phyloP scores from a whole-genome alignment of 2,329 filamentous ascomycete genomes.

The Mollisiaceae sp. region DNA sequence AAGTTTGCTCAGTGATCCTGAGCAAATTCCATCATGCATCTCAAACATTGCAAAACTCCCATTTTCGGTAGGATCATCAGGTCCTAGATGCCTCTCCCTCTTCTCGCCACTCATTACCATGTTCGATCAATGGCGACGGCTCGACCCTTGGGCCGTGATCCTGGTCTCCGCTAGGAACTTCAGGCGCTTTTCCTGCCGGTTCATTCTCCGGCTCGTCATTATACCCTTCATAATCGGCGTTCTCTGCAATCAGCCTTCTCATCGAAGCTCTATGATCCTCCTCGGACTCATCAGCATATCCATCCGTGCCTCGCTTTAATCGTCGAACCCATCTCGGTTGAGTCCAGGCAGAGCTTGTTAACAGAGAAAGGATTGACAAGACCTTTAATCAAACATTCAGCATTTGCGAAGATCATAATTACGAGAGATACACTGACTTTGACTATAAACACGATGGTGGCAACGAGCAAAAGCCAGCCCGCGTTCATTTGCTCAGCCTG shows the following conservation, averaged over 20 bases:
- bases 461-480: slow-evolving; percentile 60
- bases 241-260: slow-evolving; percentile 37
- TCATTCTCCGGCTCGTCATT: slow-evolving; percentile 31
- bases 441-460: slow-evolving; percentile 57
- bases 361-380: slow-evolving; percentile 34
- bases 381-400: slow-evolving; percentile 26
- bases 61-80: background rate
- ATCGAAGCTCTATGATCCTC: slow-evolving; percentile 33
- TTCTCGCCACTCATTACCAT: slow-evolving; percentile 34
- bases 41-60: background rate
- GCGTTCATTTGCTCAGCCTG: slow-evolving; percentile 57
- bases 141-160: slow-evolving; percentile 34
- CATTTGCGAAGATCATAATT: background rate
- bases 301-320: slow-evolving; percentile 26
- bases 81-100: slow-evolving; percentile 14
- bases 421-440: slow-evolving; percentile 52
- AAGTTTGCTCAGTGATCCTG: background rate
- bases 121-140: slow-evolving; percentile 33
- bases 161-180: slow-evolving; percentile 15
- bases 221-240: slow-evolving; percentile 29
- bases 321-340: slow-evolving; percentile 28
- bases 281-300: slow-evolving; percentile 24
- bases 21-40: background rate
- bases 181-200: slow-evolving; percentile 1
- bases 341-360: slow-evolving; percentile 37